phyloP scores from a whole-genome alignment of 2,329 filamentous ascomycete species.

The Cercospora sp. region DNA sequence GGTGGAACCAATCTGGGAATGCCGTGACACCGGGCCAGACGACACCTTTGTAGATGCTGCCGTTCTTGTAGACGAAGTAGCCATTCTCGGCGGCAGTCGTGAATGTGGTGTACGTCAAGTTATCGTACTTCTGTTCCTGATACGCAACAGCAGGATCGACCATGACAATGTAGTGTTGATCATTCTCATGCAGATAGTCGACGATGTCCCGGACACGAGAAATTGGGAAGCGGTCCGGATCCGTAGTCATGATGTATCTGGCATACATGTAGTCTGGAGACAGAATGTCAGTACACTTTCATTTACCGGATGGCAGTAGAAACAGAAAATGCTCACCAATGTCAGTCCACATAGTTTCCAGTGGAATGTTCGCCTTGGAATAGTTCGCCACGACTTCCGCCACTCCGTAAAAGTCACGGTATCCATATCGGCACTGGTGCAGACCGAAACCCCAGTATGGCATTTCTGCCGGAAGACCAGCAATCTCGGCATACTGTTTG shows the following conservation, averaged over 20 bases:
- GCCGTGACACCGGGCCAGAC: slow-evolving; percentile 67
- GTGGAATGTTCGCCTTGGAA: slow-evolving; percentile 62
- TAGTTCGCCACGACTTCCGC: slow-evolving; percentile 67
- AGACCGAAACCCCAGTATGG: slow-evolving; percentile 56
- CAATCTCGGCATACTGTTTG: slow-evolving; percentile 51
- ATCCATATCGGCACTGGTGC: slow-evolving; percentile 52
- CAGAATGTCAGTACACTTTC: not conserved
- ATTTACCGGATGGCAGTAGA: no score
- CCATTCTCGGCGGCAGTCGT: slow-evolving; percentile 62
- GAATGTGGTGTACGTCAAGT: slow-evolving; percentile 47
- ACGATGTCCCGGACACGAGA: slow-evolving; percentile 62
- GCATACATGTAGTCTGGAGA: slow-evolving; percentile 35
- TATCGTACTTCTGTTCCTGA: slow-evolving; percentile 36
- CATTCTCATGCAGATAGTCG: slow-evolving; percentile 52
- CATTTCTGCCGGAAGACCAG: slow-evolving; percentile 50
- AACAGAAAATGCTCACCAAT: slow-evolving; percentile 22
- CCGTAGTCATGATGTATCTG: slow-evolving; percentile 62
- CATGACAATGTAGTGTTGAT: slow-evolving; percentile 58
- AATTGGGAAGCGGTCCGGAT: slow-evolving; percentile 64
- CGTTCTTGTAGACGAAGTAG: slow-evolving; percentile 54
- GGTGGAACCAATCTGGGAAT: slow-evolving; percentile 68
- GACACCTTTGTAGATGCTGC: slow-evolving; percentile 62
- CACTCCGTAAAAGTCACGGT: slow-evolving; percentile 55
- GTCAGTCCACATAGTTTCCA: slow-evolving; percentile 72
- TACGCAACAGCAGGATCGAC: slow-evolving; percentile 65